These are phyloP conservation scores for Vaccinium darrowii DNA, from an alignment of 148 eudicot species.

Conservation along the genomic window DNA sequence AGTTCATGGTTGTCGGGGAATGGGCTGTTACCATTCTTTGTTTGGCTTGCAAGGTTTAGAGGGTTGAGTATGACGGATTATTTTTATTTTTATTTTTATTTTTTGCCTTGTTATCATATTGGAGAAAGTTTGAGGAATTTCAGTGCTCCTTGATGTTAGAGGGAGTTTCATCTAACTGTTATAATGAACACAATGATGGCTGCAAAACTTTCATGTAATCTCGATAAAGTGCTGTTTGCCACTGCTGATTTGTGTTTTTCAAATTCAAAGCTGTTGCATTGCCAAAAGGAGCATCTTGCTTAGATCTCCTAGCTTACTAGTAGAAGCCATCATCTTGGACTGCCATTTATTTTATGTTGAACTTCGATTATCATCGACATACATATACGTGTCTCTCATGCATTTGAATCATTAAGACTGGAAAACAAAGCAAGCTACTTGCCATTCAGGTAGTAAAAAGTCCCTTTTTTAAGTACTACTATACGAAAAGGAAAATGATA, in stretches of 20 bases:
- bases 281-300: not conserved
- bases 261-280: not conserved
- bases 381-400: not conserved
- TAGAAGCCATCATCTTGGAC: not conserved
- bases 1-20: not conserved
- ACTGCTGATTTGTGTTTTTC: not conserved
- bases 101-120: not conserved
- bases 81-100: not conserved
- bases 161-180: conserved; percentile 1
- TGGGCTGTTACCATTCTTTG: conserved; percentile 1
- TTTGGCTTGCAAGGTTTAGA: not conserved
- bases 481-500: not conserved
- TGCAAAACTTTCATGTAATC: not conserved
- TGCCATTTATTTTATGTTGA: not conserved
- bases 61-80: not conserved
- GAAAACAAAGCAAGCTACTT: not conserved
- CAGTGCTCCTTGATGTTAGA: not conserved
- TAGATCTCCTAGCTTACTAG: not conserved
- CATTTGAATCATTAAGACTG: not conserved
- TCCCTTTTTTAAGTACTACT: not conserved
- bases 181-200: not conserved
- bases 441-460: not conserved
- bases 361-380: not conserved
- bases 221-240: not conserved
- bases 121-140: not conserved